phyloP scores from a whole-genome alignment of 2,329 filamentous ascomycete species.

The Cyclaneusma minus region DNA sequence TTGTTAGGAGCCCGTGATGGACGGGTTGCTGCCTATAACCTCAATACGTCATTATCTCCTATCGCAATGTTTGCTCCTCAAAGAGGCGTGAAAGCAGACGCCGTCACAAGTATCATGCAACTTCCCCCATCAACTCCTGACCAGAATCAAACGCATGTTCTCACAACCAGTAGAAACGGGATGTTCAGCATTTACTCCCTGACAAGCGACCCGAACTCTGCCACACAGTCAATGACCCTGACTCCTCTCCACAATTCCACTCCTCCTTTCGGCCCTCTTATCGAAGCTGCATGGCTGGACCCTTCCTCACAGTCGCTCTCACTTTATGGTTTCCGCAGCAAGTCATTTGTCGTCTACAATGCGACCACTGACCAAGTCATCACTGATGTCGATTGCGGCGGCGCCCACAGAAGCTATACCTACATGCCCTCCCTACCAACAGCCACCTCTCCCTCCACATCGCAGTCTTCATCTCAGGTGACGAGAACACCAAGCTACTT shows the following conservation, averaged over 20 bases:
- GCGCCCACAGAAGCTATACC: slow-evolving; percentile 65
- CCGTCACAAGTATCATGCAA: slow-evolving; percentile 50
- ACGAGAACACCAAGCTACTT: slow-evolving; percentile 30
- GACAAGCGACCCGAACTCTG: not conserved
- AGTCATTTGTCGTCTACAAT: slow-evolving; percentile 70
- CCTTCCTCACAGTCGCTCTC: slow-evolving; percentile 37
- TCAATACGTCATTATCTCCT: slow-evolving; percentile 5
- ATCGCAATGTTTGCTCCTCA: slow-evolving; percentile 3
- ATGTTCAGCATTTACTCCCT: slow-evolving; percentile 47
- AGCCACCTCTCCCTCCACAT: too few relatives aligned
- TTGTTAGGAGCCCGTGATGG: slow-evolving; percentile 42
- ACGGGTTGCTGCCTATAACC: slow-evolving; percentile 30
- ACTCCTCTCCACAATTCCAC: slow-evolving; percentile 49
- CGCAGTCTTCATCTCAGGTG: slow-evolving; percentile 8
- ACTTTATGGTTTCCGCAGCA: slow-evolving; percentile 69
- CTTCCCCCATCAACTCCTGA: slow-evolving; percentile 18
- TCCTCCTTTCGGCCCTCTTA: slow-evolving; percentile 57
- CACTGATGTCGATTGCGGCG: slow-evolving; percentile 64
- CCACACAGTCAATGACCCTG: slow-evolving; percentile 14
- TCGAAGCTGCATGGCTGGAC: slow-evolving; percentile 57
- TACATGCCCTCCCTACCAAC: slow-evolving; percentile 20
- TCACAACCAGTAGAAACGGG: slow-evolving; percentile 66
- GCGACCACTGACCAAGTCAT: slow-evolving; percentile 54
- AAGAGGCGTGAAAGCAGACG: slow-evolving; percentile 23
- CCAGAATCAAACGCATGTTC: slow-evolving; percentile 28